A percentile compares a stretch with the other conserved stretches of the same genome.
Evolutionary conservation across 176 grass and related monocot genomes (phyloP).

Genomic region (Oryza glumipatula): DNA sequence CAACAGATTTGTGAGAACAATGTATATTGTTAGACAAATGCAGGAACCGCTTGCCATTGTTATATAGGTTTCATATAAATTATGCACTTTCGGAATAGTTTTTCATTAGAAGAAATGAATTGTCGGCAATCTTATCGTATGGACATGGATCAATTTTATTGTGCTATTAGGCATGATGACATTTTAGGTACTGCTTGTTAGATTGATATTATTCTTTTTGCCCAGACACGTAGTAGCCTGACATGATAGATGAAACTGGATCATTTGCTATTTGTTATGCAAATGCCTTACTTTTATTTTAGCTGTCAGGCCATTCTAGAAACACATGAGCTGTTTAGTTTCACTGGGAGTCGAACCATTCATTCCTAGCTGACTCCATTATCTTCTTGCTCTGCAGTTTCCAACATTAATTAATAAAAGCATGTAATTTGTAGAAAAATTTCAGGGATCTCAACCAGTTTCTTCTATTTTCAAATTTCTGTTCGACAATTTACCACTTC

Average conservation of each 20-base stretch:
- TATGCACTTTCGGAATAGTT: not conserved
- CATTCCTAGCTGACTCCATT: not conserved
- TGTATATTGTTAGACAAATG: not conserved
- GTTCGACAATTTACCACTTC: constrained; percentile 22
- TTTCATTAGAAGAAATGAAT: not conserved
- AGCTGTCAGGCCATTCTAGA: not conserved
- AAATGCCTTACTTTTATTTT: not conserved
- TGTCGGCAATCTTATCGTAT: not conserved
- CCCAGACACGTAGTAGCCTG: not conserved
- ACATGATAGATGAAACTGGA: not conserved
- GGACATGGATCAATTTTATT: not conserved
- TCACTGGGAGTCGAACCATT: not conserved
- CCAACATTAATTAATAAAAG: not conserved
- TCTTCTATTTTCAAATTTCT: not conserved
- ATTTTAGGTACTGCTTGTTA: not conserved
- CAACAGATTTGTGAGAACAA: not conserved
- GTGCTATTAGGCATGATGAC: not conserved
- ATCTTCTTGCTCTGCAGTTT: not conserved
- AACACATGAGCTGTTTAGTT: not conserved
- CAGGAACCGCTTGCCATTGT: not conserved
- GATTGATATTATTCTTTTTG: not conserved
- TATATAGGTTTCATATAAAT: not conserved
- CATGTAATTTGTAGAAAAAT: not conserved
- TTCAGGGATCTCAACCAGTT: constrained; percentile 14
- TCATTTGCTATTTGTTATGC: not conserved